Evolutionary conservation across 768 basidiomycete genomes (phyloP).

Genomic region (Mycena filopes): DNA sequence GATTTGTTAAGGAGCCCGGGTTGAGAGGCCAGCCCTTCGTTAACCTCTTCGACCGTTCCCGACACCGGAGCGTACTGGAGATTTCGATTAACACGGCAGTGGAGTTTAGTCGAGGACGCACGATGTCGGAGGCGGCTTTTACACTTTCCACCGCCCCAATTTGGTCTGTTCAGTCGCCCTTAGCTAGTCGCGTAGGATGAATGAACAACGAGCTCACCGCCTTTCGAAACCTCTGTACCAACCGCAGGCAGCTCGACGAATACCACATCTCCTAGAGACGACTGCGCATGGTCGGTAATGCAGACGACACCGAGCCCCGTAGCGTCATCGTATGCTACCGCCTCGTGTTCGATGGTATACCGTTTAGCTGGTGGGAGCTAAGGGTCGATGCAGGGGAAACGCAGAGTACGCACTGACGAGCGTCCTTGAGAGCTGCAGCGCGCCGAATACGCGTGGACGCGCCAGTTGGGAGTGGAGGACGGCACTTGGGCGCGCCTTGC

Average conservation of each 20-base stretch:
- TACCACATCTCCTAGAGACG: slow-evolving; percentile 93
- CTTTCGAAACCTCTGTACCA: slow-evolving; percentile 72
- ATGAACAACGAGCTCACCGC: slow-evolving; percentile 65
- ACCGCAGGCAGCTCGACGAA: slow-evolving; percentile 89
- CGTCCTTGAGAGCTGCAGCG: slow-evolving; percentile 54
- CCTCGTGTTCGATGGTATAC: slow-evolving; percentile 92
- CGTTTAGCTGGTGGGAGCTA: slow-evolving; percentile 64
- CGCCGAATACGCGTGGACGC: slow-evolving; percentile 38
- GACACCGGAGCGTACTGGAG: slow-evolving; percentile 91
- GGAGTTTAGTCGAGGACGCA: slow-evolving; percentile 47
- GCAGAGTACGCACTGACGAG: slow-evolving; percentile 66
- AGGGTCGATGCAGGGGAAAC: background rate
- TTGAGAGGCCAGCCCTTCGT: slow-evolving; percentile 69
- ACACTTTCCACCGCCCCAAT: slow-evolving; percentile 97
- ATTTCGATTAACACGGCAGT: slow-evolving; percentile 22
- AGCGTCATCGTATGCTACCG: slow-evolving; percentile 78
- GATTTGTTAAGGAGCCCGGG: slow-evolving; percentile 91
- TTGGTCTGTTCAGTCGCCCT: slow-evolving; percentile 60
- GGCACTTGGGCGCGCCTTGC: slow-evolving; percentile 31
- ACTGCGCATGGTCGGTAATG: slow-evolving; percentile 94
- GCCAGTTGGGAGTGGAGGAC: slow-evolving; percentile 37
- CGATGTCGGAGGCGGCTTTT: slow-evolving; percentile 96
- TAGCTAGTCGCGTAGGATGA: background rate
- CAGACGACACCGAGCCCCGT: slow-evolving; percentile 83
- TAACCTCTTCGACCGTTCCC: slow-evolving; percentile 84